Conservation (phyloP, 768 basidiomycete genomes). For the Xerocomus spinulosus region DNA sequence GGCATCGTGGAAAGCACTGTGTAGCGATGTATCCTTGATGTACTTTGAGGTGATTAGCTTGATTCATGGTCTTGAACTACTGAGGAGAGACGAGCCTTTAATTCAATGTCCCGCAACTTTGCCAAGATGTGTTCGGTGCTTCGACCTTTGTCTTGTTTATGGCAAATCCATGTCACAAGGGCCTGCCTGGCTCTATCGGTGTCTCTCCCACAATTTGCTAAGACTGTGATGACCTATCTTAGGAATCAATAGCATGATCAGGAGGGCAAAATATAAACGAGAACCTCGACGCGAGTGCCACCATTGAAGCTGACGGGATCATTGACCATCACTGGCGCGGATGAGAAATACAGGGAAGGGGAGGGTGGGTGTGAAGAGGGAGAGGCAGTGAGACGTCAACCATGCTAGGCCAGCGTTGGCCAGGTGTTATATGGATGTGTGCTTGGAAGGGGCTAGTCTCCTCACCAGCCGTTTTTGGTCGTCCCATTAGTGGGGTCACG, state of each 20-base stretch:
- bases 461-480: no score
- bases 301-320: constrained; percentile 27
- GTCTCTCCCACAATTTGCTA: constrained; percentile 32
- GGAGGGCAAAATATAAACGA: neutral
- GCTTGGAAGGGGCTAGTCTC: constrained; percentile 4
- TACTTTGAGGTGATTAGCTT: constrained; percentile 18
- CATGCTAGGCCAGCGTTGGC: neutral
- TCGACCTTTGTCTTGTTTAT: constrained; percentile 28
- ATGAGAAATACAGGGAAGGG: neutral
- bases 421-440: constrained; percentile 12
- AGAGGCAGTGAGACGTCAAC: constrained; percentile 3
- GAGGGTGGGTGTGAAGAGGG: neutral
- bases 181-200: constrained; percentile 24
- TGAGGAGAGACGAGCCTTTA: constrained; percentile 19
- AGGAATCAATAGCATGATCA: neutral
- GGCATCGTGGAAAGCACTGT: constrained; percentile 31
- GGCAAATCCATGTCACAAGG: constrained; percentile 28
- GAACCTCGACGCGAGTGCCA: constrained; percentile 29
- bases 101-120: constrained; percentile 27
- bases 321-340: constrained; percentile 15
- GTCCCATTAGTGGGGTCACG: no score
- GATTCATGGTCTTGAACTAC: neutral
- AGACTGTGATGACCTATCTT: constrained; percentile 28
- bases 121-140: constrained; percentile 28
- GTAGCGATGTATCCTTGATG: constrained; percentile 26